These are phyloP conservation scores for Zychaea mexicana DNA, from an alignment of 371 early-diverging fungal species.

Conservation along the genomic window DNA sequence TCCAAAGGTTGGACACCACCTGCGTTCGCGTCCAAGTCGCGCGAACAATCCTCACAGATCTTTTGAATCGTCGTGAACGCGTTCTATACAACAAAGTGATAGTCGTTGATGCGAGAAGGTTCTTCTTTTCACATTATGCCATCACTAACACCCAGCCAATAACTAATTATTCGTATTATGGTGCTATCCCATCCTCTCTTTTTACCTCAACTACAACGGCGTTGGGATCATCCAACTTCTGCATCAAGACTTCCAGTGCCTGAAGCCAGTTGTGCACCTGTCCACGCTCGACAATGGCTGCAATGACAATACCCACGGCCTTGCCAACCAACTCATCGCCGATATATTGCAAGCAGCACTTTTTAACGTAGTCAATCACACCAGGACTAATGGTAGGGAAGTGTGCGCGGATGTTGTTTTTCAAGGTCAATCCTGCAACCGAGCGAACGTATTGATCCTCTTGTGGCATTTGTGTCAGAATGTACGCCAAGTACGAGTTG, in stretches of 20 bases:
- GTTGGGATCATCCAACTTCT: conserved; percentile 71
- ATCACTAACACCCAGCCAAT: too few relatives aligned
- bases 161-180: too few relatives aligned
- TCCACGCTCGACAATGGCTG: conserved; percentile 76
- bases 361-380: conserved; percentile 77
- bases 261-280: conserved; percentile 82
- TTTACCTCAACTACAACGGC: conserved; percentile 77
- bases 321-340: conserved; percentile 83
- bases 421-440: conserved; percentile 88
- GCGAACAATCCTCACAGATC: conserved; percentile 91
- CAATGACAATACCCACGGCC: conserved; percentile 67
- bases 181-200: neutral
- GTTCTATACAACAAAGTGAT: conserved; percentile 52
- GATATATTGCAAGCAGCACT: conserved; percentile 68
- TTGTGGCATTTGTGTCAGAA: conserved; percentile 77
- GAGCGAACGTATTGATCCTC: conserved; percentile 68
- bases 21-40: conserved; percentile 73
- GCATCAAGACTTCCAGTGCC: conserved; percentile 74
- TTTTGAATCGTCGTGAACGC: conserved; percentile 85
- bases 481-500: conserved; percentile 86
- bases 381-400: conserved; percentile 62
- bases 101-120: neutral
- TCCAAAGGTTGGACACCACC: conserved; percentile 76
- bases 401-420: conserved; percentile 79
- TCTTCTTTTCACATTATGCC: too few relatives aligned